Evolutionary conservation across 768 basidiomycete species (phyloP), one percentile per base, ranked within the genome.

Genomic region (Termitomyces heimii): DNA sequence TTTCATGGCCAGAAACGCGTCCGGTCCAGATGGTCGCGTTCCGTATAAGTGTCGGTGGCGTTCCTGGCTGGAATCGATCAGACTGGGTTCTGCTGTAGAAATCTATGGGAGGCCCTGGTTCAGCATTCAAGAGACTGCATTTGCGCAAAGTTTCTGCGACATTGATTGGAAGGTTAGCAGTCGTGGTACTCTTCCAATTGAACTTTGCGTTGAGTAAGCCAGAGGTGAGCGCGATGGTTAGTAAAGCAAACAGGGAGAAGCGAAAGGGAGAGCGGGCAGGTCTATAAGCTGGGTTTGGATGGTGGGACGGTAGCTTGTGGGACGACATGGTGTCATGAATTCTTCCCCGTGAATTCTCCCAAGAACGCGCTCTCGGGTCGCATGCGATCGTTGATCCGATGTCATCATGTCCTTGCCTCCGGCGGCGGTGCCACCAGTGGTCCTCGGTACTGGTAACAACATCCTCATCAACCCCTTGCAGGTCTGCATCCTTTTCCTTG

Each of bases 21-120:
- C 89, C 92, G 8, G 90, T 91, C 92, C 92, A 94, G 28, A 93
- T 79, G 44, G 81, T 88, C 20, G 85, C 91, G 65, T 93, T 92
- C 66, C 72, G 79, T 58, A 95, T 77, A 56, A 87, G 74, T 10
- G 82, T 82, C 1, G 88, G 71, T 14, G 72, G 72, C 4, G 90
- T 91, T 8, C 84, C 88, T 4, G 73, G 65, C 47, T 76, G 82
- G 58, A 77, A 88, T 31, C 88, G 75, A 65, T 90, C 88, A 1
- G 86, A 88, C 32, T 72, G 52, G 13, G 65, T 66, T 28, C 78
- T 72, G 32, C 63, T 59, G 61, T 74, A 62, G 55, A 80, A 78
- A 61, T 76, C 63, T 3, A 63, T 62, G 14, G 77, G 71, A n/a
- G 85, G 74, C 18, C 77, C 78, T 29, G 82, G 77, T 5, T 74